Evolutionary conservation across 2,329 filamentous ascomycete species (phyloP).

Genomic region (Teratosphaeria zuluensis): DNA sequence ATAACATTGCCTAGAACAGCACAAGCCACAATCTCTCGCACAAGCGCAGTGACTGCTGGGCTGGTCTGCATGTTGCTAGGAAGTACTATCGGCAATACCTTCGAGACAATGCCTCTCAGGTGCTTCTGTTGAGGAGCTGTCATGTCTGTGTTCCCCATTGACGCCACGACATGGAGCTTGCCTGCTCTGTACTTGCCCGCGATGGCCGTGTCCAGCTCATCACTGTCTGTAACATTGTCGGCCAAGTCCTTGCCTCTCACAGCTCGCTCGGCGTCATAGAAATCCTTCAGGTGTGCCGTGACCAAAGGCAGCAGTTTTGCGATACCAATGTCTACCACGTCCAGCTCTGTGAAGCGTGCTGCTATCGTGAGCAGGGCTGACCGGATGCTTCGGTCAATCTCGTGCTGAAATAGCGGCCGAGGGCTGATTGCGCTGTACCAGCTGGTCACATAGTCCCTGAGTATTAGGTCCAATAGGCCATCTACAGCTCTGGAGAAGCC

Average conservation of each 20-base stretch:
- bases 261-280: constrained; percentile 77
- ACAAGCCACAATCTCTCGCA: constrained; percentile 86
- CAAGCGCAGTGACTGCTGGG: constrained; percentile 66
- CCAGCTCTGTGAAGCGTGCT: constrained; percentile 63
- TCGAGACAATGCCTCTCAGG: constrained; percentile 62
- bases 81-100: constrained; percentile 64
- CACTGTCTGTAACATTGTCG: constrained; percentile 84
- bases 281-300: constrained; percentile 80
- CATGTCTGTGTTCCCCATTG: constrained; percentile 71
- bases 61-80: constrained; percentile 67
- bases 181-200: constrained; percentile 89
- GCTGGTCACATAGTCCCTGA: constrained; percentile 73
- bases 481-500: constrained; percentile 73
- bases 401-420: constrained; percentile 69
- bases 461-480: constrained; percentile 62
- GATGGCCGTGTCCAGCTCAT: constrained; percentile 90
- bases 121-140: constrained; percentile 83
- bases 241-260: constrained; percentile 83
- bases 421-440: constrained; percentile 86
- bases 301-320: constrained; percentile 78
- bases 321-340: constrained; percentile 75
- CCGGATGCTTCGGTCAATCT: constrained; percentile 74
- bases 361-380: constrained; percentile 60
- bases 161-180: constrained; percentile 76
- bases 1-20: constrained; percentile 79